A percentile compares a stretch with the other conserved stretches of the same genome.
phyloP scores from a whole-genome alignment of 805 yeast species.

The Debaryomyces castellii region DNA sequence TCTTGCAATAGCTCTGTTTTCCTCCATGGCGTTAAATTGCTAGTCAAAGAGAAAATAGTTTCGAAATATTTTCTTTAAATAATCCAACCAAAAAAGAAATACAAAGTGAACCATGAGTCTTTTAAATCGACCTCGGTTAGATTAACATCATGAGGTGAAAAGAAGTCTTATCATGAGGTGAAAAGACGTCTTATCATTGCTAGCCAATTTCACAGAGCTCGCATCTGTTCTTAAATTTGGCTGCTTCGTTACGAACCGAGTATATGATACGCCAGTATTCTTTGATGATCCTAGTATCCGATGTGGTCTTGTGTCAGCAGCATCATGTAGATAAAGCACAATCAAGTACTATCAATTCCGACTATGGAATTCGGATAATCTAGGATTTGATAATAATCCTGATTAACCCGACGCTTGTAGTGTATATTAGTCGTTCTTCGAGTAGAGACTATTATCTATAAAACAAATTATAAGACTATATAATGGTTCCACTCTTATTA shows the following conservation, averaged over 20 bases:
- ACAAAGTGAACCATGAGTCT: not conserved
- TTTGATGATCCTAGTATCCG: no score
- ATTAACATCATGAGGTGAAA: not conserved
- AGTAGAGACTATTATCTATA: no score
- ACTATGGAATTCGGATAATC: not conserved
- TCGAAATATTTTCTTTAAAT: not conserved
- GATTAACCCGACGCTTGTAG: conserved; percentile 1
- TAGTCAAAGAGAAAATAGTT: not conserved
- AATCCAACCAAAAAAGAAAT: not conserved
- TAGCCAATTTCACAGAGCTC: no score
- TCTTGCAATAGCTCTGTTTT: conserved; percentile 20
- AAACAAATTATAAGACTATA: no score
- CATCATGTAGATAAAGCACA: not conserved
- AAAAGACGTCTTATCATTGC: no score
- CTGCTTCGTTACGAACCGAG: no score
- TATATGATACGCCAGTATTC: no score
- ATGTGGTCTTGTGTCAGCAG: no score
- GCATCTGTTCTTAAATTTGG: no score
- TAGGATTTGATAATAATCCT: not conserved
- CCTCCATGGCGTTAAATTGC: not conserved
- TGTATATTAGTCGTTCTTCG: conserved; percentile 5
- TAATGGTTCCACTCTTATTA: no score
- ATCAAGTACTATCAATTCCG: no score
- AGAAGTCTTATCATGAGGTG: no score
- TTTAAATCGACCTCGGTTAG: not conserved